These are phyloP conservation scores for Grigorovia yakushimaensis DNA, from an alignment of 805 yeast species.

Conservation along the genomic window DNA sequence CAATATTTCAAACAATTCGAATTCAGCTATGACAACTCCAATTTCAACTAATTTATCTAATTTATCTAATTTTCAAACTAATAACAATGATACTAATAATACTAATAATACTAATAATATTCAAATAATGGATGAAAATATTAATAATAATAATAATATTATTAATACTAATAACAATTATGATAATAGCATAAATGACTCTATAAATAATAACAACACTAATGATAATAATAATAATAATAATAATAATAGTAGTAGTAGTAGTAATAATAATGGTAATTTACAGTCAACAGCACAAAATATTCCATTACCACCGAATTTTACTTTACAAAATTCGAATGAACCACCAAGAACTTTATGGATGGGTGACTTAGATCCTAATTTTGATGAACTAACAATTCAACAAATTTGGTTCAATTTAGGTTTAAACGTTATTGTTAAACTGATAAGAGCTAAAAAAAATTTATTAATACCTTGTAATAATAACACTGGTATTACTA, in stretches of 20 bases:
- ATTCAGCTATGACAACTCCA: neutral
- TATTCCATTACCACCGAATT: conserved; percentile 46
- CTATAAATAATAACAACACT: neutral
- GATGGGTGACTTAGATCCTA: conserved; percentile 85
- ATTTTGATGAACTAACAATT: conserved; percentile 58
- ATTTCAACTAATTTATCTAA: neutral
- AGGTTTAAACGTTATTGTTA: conserved; percentile 50
- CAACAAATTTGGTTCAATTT: conserved; percentile 51
- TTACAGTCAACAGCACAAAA: neutral
- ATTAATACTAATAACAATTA: neutral
- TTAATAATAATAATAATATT: neutral
- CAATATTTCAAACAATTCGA: neutral
- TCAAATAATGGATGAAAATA: too few species aligned
- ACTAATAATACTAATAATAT: too few species aligned
- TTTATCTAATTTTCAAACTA: neutral
- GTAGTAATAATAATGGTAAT: neutral
- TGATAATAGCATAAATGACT: neutral
- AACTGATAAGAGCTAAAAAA: conserved; percentile 48
- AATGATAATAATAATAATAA: neutral
- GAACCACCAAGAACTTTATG: conserved; percentile 63
- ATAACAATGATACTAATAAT: too few species aligned
- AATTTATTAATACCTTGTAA: conserved; percentile 27
- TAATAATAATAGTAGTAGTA: neutral
- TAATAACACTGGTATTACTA: conserved; percentile 8
- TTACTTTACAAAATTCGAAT: conserved; percentile 37